phyloP scores from a whole-genome alignment of 2,329 filamentous ascomycete genomes.

The Fusarium staphyleae region DNA sequence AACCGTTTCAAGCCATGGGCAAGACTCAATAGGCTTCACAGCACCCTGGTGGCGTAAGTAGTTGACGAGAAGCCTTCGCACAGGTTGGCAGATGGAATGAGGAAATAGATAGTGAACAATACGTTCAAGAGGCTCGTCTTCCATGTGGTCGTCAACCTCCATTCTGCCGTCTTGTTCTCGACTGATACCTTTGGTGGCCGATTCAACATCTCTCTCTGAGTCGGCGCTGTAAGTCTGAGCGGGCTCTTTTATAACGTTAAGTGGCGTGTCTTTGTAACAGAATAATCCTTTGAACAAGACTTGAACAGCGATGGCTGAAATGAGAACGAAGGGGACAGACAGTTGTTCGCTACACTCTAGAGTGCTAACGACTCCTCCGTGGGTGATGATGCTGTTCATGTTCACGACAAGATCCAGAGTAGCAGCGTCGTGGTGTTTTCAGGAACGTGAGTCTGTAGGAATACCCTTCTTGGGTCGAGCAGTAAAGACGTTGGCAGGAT shows the following conservation, averaged over 20 bases:
- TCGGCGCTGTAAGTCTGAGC: neutral
- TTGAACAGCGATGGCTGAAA: neutral
- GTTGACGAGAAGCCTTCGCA: constrained; percentile 20
- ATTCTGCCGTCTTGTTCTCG: neutral
- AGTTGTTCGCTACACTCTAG: neutral
- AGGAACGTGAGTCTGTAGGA: no score
- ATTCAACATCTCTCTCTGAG: neutral
- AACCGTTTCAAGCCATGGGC: constrained; percentile 19
- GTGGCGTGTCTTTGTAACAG: neutral
- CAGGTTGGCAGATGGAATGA: constrained; percentile 27
- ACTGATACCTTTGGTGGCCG: neutral
- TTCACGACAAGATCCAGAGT: neutral
- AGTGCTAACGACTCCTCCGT: neutral
- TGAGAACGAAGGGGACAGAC: neutral
- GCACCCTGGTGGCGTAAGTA: constrained; percentile 23
- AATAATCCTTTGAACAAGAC: neutral
- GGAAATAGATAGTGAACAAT: constrained; percentile 14
- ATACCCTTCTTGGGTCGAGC: no score
- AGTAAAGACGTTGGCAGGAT: neutral
- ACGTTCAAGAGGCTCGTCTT: constrained; percentile 21
- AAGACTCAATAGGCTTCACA: constrained; percentile 23
- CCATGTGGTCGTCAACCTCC: constrained; percentile 8
- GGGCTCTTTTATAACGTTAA: neutral
- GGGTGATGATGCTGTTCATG: neutral
- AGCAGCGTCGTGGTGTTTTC: no score